Percentiles rank a stretch among this genome's conserved stretches.
Evolutionary conservation across 768 basidiomycete species (phyloP).

Genomic region (Macrolepiota fuliginosa): DNA sequence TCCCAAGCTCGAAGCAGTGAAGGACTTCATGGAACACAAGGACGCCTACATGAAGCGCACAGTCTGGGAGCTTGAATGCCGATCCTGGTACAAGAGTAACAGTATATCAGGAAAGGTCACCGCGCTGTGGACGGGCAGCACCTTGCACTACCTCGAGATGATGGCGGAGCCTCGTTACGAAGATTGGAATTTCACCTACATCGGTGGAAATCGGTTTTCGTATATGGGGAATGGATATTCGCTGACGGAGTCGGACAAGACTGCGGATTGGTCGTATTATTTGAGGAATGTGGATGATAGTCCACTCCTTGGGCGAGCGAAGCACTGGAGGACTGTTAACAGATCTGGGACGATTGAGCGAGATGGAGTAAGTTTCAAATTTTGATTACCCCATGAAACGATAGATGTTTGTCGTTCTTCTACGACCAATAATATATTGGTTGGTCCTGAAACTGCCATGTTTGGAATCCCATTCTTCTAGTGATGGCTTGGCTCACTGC

Average conservation of each 20-base stretch:
- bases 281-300: constrained; percentile 20
- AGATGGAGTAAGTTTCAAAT: neutral
- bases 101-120: constrained; percentile 23
- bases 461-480: neutral
- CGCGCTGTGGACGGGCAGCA: constrained; percentile 30
- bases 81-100: constrained; percentile 29
- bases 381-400: neutral
- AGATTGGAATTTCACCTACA: constrained; percentile 29
- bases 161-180: constrained; percentile 27
- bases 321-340: constrained; percentile 11
- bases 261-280: constrained; percentile 28
- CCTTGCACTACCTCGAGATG: constrained; percentile 28
- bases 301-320: constrained; percentile 16
- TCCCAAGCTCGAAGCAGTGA: constrained; percentile 27
- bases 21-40: constrained; percentile 28
- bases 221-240: constrained; percentile 29
- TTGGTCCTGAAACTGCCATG: neutral
- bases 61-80: constrained; percentile 26
- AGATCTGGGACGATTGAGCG: constrained; percentile 2
- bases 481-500: too few relatives aligned
- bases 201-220: constrained; percentile 25
- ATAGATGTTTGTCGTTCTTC: neutral
- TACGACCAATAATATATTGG: neutral
- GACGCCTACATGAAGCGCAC: constrained; percentile 27
- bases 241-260: constrained; percentile 25